phyloP scores from a whole-genome alignment of 106 monocot genomes.

The Platanthera zijinensis region DNA sequence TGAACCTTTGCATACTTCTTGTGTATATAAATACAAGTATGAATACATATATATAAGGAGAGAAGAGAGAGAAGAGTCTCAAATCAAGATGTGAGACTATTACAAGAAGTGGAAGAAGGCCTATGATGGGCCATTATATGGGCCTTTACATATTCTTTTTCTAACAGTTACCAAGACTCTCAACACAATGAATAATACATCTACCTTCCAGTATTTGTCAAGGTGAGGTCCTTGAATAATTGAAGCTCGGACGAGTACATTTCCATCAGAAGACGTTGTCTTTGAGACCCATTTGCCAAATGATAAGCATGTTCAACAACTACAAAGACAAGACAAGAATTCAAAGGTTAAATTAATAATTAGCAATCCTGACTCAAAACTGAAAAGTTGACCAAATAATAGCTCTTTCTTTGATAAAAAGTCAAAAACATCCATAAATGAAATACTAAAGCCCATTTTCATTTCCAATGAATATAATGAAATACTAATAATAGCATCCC shows the following conservation, averaged over 20 bases:
- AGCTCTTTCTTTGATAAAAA: background rate
- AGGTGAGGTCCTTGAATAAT: slow-evolving; percentile 70
- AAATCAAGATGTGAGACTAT: too few species aligned
- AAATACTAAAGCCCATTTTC: too few species aligned
- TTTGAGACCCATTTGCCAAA: slow-evolving; percentile 70
- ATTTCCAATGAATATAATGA: too few species aligned
- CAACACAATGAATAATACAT: background rate
- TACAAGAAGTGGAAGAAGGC: too few species aligned
- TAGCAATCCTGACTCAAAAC: background rate
- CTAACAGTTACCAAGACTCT: background rate
- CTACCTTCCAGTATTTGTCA: slow-evolving; percentile 58
- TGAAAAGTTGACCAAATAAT: background rate
- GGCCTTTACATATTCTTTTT: too few species aligned
- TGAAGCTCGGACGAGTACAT: slow-evolving; percentile 90
- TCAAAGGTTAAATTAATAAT: background rate
- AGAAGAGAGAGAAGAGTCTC: too few species aligned
- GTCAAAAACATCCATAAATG: too few species aligned
- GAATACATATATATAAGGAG: too few species aligned
- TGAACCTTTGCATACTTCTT: too few species aligned
- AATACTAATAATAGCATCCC: too few species aligned
- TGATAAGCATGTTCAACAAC: slow-evolving; percentile 88
- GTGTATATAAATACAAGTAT: too few species aligned
- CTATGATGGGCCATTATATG: background rate
- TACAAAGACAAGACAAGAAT: slow-evolving; percentile 20
- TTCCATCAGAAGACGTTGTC: slow-evolving; percentile 64